Evolutionary conservation across 768 basidiomycete genomes (phyloP).

Genomic region (Mycena olivaceomarginata): DNA sequence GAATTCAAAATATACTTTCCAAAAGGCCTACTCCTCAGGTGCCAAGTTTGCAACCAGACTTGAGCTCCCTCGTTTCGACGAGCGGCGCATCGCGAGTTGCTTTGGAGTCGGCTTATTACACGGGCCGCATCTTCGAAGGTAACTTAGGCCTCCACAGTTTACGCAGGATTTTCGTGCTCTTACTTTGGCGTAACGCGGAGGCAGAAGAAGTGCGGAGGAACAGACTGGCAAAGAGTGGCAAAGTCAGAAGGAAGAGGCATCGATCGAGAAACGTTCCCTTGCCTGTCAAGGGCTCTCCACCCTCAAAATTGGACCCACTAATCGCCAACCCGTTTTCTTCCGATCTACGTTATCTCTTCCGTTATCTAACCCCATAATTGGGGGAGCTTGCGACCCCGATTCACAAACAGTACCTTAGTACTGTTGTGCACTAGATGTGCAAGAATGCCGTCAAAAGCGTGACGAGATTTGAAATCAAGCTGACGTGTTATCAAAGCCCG

Average conservation of each 20-base stretch:
- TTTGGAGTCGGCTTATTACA: slow-evolving; percentile 63
- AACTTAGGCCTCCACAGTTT: slow-evolving; percentile 73
- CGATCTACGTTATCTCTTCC: no score
- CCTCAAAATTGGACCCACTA: no score
- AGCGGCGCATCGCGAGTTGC: slow-evolving; percentile 42
- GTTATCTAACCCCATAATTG: no score
- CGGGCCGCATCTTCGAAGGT: slow-evolving; percentile 70
- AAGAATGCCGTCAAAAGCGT: no score
- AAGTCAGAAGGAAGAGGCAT: slow-evolving; percentile 54
- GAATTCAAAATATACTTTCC: background rate
- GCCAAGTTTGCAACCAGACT: slow-evolving; percentile 72
- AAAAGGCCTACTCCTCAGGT: slow-evolving; percentile 67
- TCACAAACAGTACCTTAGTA: no score
- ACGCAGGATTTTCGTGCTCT: slow-evolving; percentile 65
- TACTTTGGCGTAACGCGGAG: slow-evolving; percentile 72
- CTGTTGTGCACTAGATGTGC: no score
- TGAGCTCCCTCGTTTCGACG: slow-evolving; percentile 55
- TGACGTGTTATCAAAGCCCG: no score
- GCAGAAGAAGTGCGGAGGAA: slow-evolving; percentile 74
- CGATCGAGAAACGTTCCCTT: background rate
- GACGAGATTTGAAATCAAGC: no score
- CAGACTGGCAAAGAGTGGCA: slow-evolving; percentile 77
- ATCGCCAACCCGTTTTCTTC: no score
- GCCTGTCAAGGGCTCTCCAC: no score
- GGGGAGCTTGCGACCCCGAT: no score